Conservation (phyloP, 2,329 filamentous ascomycete genomes). For the Nothophoma quercina region DNA sequence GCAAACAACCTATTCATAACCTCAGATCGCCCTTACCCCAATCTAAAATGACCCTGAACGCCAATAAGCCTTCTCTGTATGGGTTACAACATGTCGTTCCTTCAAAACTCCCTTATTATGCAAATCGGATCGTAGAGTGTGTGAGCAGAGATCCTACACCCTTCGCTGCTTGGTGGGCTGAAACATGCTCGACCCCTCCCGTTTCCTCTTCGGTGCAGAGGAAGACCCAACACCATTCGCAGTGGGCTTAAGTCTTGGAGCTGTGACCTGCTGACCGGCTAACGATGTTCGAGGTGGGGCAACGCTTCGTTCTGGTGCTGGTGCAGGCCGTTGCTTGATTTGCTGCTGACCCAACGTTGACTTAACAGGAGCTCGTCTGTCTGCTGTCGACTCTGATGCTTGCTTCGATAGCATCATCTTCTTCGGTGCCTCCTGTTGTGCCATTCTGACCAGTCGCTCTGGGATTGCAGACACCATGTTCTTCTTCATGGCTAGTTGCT, state of each 20-base stretch:
- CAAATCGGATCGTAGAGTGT: not conserved
- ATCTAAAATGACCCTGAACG: too few species aligned
- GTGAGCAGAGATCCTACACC: not conserved
- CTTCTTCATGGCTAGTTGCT: constrained; percentile 37
- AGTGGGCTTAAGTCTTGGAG: constrained; percentile 32
- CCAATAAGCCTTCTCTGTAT: too few species aligned
- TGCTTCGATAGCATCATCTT: constrained; percentile 37
- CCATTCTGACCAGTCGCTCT: constrained; percentile 42
- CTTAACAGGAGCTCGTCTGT: constrained; percentile 10
- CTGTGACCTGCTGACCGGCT: constrained; percentile 39
- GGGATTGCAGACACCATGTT: constrained; percentile 37
- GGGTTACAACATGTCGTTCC: too few species aligned
- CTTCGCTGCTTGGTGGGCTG: constrained; percentile 18
- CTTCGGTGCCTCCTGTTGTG: constrained; percentile 34
- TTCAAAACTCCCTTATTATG: too few species aligned
- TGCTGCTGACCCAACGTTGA: constrained; percentile 23
- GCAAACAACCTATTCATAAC: too few species aligned
- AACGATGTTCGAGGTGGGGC: constrained; percentile 32
- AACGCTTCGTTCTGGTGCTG: constrained; percentile 20
- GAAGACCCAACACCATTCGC: constrained; percentile 20
- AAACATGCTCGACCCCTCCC: constrained; percentile 31
- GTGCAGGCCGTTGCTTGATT: constrained; percentile 34
- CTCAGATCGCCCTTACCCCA: too few species aligned
- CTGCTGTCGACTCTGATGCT: constrained; percentile 33
- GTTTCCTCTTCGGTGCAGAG: constrained; percentile 25